phyloP scores from a whole-genome alignment of 2,329 filamentous ascomycete species.

The Coniochaeta sp. region DNA sequence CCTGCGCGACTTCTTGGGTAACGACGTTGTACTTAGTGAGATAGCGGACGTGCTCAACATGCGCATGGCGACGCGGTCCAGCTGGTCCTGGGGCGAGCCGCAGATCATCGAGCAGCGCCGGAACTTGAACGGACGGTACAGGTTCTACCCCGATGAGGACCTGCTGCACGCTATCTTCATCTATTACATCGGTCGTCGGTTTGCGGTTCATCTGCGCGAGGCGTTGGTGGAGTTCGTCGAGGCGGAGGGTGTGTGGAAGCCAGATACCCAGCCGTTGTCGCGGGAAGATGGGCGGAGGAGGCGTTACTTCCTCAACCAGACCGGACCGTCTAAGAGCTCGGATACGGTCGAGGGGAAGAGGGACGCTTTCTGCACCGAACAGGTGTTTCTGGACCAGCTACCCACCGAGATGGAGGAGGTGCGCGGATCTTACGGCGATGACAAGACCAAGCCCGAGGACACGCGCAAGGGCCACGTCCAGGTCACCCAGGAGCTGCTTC shows the following conservation, averaged over 20 bases:
- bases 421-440: constrained; percentile 16
- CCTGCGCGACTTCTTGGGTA: constrained; percentile 24
- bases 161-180: constrained; percentile 33
- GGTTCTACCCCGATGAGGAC: constrained; percentile 50
- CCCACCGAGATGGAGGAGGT: constrained; percentile 31
- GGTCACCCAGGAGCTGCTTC: constrained; percentile 50
- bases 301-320: constrained; percentile 32
- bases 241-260: constrained; percentile 22
- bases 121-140: constrained; percentile 41
- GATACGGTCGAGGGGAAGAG: constrained; percentile 24
- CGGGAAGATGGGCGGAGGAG: constrained; percentile 31
- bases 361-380: constrained; percentile 25
- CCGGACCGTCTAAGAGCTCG: not conserved
- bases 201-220: constrained; percentile 24
- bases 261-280: constrained; percentile 10
- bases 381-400: constrained; percentile 51
- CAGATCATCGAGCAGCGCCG: constrained; percentile 29
- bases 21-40: constrained; percentile 27
- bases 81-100: constrained; percentile 30
- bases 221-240: constrained; percentile 17
- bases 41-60: constrained; percentile 38
- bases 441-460: constrained; percentile 27
- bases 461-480: constrained; percentile 32
- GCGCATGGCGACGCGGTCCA: constrained; percentile 27
- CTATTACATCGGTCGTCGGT: constrained; percentile 30